These are phyloP conservation scores for Ascodesmis nigricans DNA, from an alignment of 495 filamentous ascomycete genomes.

Conservation along the genomic window DNA sequence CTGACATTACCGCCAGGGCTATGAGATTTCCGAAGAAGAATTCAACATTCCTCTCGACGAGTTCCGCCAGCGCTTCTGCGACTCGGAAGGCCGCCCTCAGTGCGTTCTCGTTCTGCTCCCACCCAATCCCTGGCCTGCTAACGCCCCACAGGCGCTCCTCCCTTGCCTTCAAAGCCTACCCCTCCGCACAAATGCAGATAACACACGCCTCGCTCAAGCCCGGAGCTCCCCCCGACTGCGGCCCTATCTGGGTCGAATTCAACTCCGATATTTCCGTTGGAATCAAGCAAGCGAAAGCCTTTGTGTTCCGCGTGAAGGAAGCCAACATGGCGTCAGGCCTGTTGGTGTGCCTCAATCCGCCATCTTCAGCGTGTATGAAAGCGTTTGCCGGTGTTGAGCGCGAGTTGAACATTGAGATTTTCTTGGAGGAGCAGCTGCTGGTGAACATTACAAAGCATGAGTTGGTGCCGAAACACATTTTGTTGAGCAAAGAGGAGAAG, in stretches of 20 bases:
- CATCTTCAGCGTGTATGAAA: constrained; percentile 67
- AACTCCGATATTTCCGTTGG: constrained; percentile 52
- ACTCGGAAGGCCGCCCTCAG: constrained; percentile 37
- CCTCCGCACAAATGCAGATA: constrained; percentile 56
- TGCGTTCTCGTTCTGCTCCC: constrained; percentile 7
- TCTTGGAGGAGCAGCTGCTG: constrained; percentile 82
- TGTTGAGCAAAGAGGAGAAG: constrained; percentile 83
- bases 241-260: constrained; percentile 88
- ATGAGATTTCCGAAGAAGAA: constrained; percentile 77
- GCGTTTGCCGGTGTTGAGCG: constrained; percentile 47
- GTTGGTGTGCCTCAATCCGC: constrained; percentile 57
- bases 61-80: constrained; percentile 45
- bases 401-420: constrained; percentile 62
- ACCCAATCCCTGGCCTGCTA: too few species aligned
- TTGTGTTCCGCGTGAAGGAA: constrained; percentile 54
- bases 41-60: constrained; percentile 54
- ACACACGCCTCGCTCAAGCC: constrained; percentile 57
- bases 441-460: constrained; percentile 98
- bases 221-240: constrained; percentile 41
- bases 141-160: constrained; percentile 40
- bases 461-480: constrained; percentile 79
- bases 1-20: constrained; percentile 40
- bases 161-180: constrained; percentile 70
- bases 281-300: constrained; percentile 73
- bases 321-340: constrained; percentile 75